phyloP scores from a whole-genome alignment of 352 stramenopile genomes.

The Globisporangium recalcitrans region DNA sequence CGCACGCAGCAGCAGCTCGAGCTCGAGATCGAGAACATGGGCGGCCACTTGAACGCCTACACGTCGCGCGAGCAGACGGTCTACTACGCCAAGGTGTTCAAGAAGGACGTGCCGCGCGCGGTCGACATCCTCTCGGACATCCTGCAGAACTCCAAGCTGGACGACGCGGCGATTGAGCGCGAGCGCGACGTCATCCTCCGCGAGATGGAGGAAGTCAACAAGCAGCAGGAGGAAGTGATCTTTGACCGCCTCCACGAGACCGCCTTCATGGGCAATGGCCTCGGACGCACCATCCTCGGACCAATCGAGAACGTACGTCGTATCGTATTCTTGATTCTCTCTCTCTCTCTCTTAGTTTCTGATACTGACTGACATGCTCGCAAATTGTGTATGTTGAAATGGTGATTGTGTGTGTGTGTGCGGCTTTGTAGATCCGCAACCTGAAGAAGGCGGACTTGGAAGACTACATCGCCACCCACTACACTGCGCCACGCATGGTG shows the following conservation, averaged over 20 bases:
- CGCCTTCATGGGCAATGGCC: conserved; percentile 95
- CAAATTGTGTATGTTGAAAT: conserved; percentile 37
- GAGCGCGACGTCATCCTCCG: conserved; percentile 99
- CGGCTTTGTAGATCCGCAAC: conserved; percentile 63
- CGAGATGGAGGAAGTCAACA: conserved; percentile 99
- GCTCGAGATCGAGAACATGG: conserved; percentile 99
- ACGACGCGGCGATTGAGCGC: conserved; percentile 93
- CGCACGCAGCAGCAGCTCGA: conserved; percentile 98
- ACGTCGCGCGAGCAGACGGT: conserved; percentile 99
- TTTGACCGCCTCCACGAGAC: conserved; percentile 99
- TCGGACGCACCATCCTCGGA: conserved; percentile 99
- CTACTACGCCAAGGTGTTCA: conserved; percentile 99
- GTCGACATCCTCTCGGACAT: conserved; percentile 99
- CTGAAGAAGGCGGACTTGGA: conserved; percentile 93
- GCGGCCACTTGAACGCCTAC: conserved; percentile 99
- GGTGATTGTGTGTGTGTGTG: background rate
- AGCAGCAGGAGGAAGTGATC: conserved; percentile 97
- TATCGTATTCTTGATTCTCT: background rate
- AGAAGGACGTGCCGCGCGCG: conserved; percentile 95
- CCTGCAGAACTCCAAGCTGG: conserved; percentile 97
- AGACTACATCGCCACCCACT: conserved; percentile 99
- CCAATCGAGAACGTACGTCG: conserved; percentile 96
- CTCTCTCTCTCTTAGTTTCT: background rate
- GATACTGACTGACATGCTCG: background rate
- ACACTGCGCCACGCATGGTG: conserved; percentile 98